phyloP scores from a whole-genome alignment of 768 basidiomycete genomes.

The Termitomyces eurrhizus region DNA sequence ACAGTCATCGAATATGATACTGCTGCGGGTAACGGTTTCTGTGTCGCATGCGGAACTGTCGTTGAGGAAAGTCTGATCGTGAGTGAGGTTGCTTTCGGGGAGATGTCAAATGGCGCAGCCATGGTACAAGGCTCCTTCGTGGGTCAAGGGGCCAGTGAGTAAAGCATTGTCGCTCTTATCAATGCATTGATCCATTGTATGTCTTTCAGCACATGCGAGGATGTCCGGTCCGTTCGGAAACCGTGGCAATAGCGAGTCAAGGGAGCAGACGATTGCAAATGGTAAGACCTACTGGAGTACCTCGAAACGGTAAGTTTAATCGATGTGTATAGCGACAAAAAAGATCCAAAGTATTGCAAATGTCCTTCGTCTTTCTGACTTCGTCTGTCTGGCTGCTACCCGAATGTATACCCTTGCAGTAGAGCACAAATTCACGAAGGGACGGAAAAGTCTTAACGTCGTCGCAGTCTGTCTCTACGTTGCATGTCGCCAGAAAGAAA shows the following conservation, averaged over 20 bases:
- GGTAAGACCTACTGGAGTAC: constrained; percentile 42
- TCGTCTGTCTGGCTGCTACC: constrained; percentile 75
- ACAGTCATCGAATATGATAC: constrained; percentile 84
- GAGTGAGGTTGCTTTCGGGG: constrained; percentile 93
- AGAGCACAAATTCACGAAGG: constrained; percentile 91
- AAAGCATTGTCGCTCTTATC: constrained; percentile 21
- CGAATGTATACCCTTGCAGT: constrained; percentile 92
- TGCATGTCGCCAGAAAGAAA: constrained; percentile 88
- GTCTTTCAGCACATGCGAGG: constrained; percentile 66
- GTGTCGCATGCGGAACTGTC: constrained; percentile 83
- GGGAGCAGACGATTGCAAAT: constrained; percentile 89
- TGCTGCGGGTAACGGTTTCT: constrained; percentile 83
- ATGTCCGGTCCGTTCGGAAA: constrained; percentile 83
- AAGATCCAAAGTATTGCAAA: constrained; percentile 83
- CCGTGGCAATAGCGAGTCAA: constrained; percentile 73
- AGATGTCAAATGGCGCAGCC: constrained; percentile 86
- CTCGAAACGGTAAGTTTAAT: not conserved
- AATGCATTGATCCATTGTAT: constrained; percentile 1
- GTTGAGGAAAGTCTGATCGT: constrained; percentile 93
- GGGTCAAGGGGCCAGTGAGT: constrained; percentile 79
- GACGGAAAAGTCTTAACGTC: constrained; percentile 87
- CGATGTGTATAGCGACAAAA: constrained; percentile 54
- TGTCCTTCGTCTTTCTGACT: constrained; percentile 73
- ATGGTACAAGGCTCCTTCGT: constrained; percentile 96
- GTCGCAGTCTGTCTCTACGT: constrained; percentile 96